A percentile compares a stretch with the other conserved stretches of the same genome.
Evolutionary conservation across 805 yeast species (phyloP).

Genomic region (Suhomyces emberorum): DNA sequence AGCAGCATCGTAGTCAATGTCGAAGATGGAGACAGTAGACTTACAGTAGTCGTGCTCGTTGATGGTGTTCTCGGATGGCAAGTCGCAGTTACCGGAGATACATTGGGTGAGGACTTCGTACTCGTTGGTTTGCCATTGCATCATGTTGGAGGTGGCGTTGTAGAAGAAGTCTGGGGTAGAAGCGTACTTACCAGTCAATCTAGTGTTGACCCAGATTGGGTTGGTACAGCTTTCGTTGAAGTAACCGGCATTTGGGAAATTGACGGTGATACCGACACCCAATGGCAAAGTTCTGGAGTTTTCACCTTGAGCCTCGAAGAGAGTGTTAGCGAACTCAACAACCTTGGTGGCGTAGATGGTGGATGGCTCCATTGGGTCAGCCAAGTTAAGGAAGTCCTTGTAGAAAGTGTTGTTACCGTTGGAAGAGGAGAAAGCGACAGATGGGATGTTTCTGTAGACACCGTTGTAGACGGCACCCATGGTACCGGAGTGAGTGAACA

Average conservation of each 20-base stretch:
- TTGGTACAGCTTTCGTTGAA: slow-evolving; percentile 39
- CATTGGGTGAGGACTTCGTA: slow-evolving; percentile 23
- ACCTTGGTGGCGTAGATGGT: slow-evolving; percentile 45
- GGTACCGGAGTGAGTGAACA: slow-evolving; percentile 47
- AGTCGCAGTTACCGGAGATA: slow-evolving; percentile 40
- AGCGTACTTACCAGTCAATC: slow-evolving; percentile 44
- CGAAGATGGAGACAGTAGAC: slow-evolving; percentile 23
- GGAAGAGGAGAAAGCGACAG: slow-evolving; percentile 52
- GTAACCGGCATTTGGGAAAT: slow-evolving; percentile 43
- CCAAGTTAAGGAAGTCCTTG: slow-evolving; percentile 40
- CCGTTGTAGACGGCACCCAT: slow-evolving; percentile 50
- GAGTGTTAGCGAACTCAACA: slow-evolving; percentile 35
- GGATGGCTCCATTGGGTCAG: slow-evolving; percentile 37
- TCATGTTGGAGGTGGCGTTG: slow-evolving; percentile 38
- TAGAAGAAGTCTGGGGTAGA: slow-evolving; percentile 29
- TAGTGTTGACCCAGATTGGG: slow-evolving; percentile 43
- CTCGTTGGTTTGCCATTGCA: slow-evolving; percentile 12
- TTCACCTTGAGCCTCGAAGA: slow-evolving; percentile 38
- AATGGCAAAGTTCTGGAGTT: slow-evolving; percentile 38
- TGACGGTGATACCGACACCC: slow-evolving; percentile 47
- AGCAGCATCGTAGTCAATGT: slow-evolving; percentile 29
- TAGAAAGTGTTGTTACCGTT: slow-evolving; percentile 48
- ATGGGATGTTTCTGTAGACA: slow-evolving; percentile 47
- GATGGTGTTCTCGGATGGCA: slow-evolving; percentile 42
- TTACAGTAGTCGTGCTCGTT: slow-evolving; percentile 25